Percentiles rank a stretch among this genome's conserved stretches.
Conservation (phyloP, 306 rosid genomes). For the Carpinus fangiana region DNA sequence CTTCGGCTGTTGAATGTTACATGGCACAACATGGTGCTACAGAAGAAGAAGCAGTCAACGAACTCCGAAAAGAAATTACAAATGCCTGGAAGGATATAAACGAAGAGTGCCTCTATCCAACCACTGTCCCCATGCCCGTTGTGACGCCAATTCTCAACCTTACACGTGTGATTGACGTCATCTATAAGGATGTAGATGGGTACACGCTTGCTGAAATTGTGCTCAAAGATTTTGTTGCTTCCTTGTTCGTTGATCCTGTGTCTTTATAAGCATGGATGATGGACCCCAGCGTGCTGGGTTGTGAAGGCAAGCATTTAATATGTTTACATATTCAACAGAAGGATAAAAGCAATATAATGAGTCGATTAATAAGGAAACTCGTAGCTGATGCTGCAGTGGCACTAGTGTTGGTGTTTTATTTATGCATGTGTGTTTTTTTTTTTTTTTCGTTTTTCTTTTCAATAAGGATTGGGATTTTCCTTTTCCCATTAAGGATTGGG, state of each 20-base stretch:
- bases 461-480: too few species aligned
- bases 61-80: conserved; percentile 13
- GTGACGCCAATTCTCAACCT: conserved; percentile 38
- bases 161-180: conserved; percentile 24
- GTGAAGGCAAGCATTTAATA: too few species aligned
- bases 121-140: conserved; percentile 28
- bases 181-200: not conserved
- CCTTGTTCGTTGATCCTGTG: conserved; percentile 31
- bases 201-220: not conserved
- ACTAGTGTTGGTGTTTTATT: too few species aligned
- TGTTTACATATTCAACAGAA: too few species aligned
- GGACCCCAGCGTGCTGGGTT: too few species aligned
- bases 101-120: conserved; percentile 32
- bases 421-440: too few species aligned
- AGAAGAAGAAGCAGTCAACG: conserved; percentile 7
- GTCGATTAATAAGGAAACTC: too few species aligned
- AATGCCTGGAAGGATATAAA: conserved; percentile 46
- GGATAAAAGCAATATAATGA: too few species aligned
- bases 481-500: too few species aligned
- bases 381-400: too few species aligned
- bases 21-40: conserved; percentile 27
- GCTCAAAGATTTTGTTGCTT: not conserved
- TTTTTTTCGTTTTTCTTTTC: too few species aligned
- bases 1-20: conserved; percentile 43
- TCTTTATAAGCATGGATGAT: conserved; percentile 1